Evolutionary conservation across 164 flowering plant genomes (phyloP), one percentile per base, ranked within the genome.

Genomic region (Berberis vulgaris): DNA sequence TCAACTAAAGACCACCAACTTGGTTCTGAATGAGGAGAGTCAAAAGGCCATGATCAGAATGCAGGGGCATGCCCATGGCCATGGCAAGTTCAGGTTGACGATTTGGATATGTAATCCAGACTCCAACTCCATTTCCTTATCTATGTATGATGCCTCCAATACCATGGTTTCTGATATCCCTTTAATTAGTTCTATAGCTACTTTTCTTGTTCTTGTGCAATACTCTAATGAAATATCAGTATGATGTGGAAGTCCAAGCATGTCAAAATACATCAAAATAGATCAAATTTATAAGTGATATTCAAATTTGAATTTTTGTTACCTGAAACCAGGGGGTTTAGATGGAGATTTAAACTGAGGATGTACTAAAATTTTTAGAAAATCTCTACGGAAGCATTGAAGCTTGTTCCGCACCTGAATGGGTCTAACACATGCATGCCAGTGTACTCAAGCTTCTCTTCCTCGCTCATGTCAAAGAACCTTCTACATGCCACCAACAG

Each of bases 1-100:
- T 74, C 13, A 88, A 2, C 64, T 91, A 88, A 40, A 88, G 83
- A 8, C 97, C 97, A 3, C 76, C 78, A 0, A 79, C 66, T 7
- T 67, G 72, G 43, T 86, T 85, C 45, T 87, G 72, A 2, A 69
- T 72, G 40, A 91, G 84, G 9, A 91, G 71, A 4, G 91, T 86
- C 41, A 88, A 42, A 12, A 84, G 77, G 46, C 95, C 84, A 8
- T 84, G 85, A 53, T 88, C 95, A 0, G 95, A 78, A 56, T 88
- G 95, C 4, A 86, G 78, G 0, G 83, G 84, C 69, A 88, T 12
- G 0, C 91, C 95, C 73, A 86, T 74, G 39, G 85, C 86, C 91
- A 84, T 0, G 79, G 83, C 2, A 91, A 91, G 41, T 88, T 84
- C 0, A 73, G 54, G 70, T 86, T 86, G 0, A 72, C 86, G 0